Evolutionary conservation across 2,329 filamentous ascomycete genomes (phyloP).

Genomic region (Rutstroemia sp.): DNA sequence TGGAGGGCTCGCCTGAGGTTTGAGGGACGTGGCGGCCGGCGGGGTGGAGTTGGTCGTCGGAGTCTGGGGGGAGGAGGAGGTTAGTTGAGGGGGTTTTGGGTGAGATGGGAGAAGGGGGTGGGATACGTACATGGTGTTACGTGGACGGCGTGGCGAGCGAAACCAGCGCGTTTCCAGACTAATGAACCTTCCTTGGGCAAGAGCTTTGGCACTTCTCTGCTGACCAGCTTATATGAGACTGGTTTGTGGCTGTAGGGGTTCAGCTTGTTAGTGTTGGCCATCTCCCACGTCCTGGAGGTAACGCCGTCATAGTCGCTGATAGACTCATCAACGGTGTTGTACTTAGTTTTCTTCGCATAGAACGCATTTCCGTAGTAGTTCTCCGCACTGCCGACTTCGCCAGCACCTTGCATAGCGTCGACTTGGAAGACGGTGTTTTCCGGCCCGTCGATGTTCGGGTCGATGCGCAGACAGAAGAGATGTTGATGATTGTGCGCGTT

Average conservation of each 20-base stretch:
- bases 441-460: constrained; percentile 79
- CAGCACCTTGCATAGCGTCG: constrained; percentile 64
- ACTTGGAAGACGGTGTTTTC: constrained; percentile 81
- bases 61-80: constrained; percentile 32
- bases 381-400: constrained; percentile 69
- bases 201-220: constrained; percentile 70
- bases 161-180: constrained; percentile 56
- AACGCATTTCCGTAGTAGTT: constrained; percentile 91
- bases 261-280: constrained; percentile 75
- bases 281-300: constrained; percentile 82
- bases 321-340: constrained; percentile 59
- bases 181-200: constrained; percentile 74
- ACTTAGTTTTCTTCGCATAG: constrained; percentile 75
- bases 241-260: constrained; percentile 83
- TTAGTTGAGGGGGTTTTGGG: neutral
- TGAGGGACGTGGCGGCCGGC: constrained; percentile 55
- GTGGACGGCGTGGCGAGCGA: constrained; percentile 51
- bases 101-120: neutral
- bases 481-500: constrained; percentile 97
- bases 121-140: constrained; percentile 60
- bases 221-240: constrained; percentile 81
- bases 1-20: constrained; percentile 40
- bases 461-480: constrained; percentile 82
- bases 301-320: constrained; percentile 74
- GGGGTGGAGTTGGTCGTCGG: constrained; percentile 51